phyloP scores from a whole-genome alignment of 441 rosid genomes.

The Viola pubescens region DNA sequence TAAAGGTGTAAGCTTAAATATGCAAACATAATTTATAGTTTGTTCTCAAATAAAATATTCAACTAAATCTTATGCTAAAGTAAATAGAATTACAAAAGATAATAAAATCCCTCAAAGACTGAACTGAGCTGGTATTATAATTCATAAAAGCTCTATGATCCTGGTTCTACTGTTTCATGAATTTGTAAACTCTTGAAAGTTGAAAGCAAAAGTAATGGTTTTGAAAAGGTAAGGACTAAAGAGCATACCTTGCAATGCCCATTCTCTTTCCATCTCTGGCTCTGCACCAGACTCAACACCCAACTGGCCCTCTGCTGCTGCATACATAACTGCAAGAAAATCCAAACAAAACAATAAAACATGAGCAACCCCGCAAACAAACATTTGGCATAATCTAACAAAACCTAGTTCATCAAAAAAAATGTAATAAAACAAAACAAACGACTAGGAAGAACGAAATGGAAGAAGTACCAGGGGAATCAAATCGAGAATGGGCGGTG shows the following conservation, averaged over 20 bases:
- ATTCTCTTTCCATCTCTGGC: slow-evolving; percentile 43
- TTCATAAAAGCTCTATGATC: not conserved
- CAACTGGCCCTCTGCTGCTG: slow-evolving; percentile 46
- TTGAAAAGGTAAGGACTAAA: not conserved
- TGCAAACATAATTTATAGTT: too few species aligned
- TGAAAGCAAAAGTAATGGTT: not conserved
- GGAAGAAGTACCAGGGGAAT: too few species aligned
- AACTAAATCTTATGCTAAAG: not conserved
- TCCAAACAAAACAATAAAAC: not conserved
- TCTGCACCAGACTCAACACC: slow-evolving; percentile 32
- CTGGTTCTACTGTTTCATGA: not conserved
- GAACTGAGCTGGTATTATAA: not conserved
- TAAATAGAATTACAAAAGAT: not conserved
- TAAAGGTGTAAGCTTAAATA: too few species aligned
- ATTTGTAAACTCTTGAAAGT: too few species aligned
- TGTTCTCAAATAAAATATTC: too few species aligned
- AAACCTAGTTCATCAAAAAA: too few species aligned
- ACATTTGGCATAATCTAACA: too few species aligned
- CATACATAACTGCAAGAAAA: slow-evolving; percentile 30
- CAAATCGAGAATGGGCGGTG: too few species aligned
- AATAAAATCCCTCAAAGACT: not conserved
- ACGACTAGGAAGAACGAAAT: too few species aligned
- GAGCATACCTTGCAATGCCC: slow-evolving; percentile 63
- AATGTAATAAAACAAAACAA: too few species aligned
- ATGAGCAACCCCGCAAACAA: not conserved